These are phyloP conservation scores for Alternaria tenuissima DNA, from an alignment of 2,329 filamentous ascomycete genomes.

Conservation along the genomic window DNA sequence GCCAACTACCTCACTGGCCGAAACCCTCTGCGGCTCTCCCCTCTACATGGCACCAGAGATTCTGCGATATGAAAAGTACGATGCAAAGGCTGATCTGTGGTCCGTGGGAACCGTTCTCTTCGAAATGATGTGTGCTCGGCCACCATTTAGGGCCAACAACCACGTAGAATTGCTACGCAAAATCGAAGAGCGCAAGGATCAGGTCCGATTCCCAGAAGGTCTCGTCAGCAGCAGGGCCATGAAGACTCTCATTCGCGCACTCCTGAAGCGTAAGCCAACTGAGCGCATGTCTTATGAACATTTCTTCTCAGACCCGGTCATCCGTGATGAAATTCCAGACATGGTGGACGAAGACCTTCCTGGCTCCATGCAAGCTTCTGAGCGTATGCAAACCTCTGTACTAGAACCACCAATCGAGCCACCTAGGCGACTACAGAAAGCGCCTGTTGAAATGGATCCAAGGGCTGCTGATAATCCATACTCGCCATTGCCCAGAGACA, in stretches of 20 bases:
- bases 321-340: conserved; percentile 79
- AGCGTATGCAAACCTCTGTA: conserved; percentile 37
- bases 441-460: conserved; percentile 38
- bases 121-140: conserved; percentile 91
- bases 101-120: conserved; percentile 95
- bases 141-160: conserved; percentile 90
- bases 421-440: conserved; percentile 39
- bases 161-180: conserved; percentile 92
- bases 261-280: conserved; percentile 85
- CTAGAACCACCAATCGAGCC: conserved; percentile 36
- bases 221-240: conserved; percentile 75
- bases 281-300: conserved; percentile 86
- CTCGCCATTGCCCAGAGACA: conserved; percentile 45
- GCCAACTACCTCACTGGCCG: conserved; percentile 88
- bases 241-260: conserved; percentile 78
- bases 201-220: conserved; percentile 82
- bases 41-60: conserved; percentile 99
- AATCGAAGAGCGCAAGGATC: conserved; percentile 88
- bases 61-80: conserved; percentile 94
- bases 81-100: conserved; percentile 96
- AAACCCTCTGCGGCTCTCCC: conserved; percentile 95
- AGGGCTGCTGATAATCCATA: conserved; percentile 41
- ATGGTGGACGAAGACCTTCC: conserved; percentile 78
- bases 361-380: conserved; percentile 35
- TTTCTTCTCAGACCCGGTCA: conserved; percentile 80